A percentile compares a stretch with the other conserved stretches of the same genome.
Evolutionary conservation across 805 yeast species (phyloP).

Genomic region (Schwanniomyces polymorphus): DNA sequence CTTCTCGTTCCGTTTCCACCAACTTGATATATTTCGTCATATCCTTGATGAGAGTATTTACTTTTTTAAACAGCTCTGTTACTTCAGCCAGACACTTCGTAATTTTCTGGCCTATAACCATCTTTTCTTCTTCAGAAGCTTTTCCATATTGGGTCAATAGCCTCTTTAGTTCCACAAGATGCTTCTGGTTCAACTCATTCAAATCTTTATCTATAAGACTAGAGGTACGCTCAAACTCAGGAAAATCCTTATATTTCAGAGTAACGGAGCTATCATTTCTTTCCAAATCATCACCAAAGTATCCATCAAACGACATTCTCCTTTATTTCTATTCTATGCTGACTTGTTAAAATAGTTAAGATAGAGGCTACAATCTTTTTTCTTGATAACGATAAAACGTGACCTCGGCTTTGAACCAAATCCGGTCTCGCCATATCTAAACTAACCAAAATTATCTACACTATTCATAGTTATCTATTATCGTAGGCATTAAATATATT

Average conservation of each 20-base stretch:
- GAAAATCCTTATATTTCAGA: conserved; percentile 34
- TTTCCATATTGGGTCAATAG: conserved; percentile 21
- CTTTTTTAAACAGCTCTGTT: conserved; percentile 27
- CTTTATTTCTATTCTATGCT: not conserved
- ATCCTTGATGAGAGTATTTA: conserved; percentile 27
- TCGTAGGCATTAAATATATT: not conserved
- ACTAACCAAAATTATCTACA: too few species aligned
- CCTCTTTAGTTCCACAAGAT: conserved; percentile 18
- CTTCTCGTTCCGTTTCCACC: conserved; percentile 37
- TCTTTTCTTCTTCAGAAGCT: conserved; percentile 9
- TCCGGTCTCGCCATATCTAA: too few species aligned
- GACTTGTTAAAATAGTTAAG: not conserved
- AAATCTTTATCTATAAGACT: conserved; percentile 31
- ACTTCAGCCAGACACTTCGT: conserved; percentile 18
- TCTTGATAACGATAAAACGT: not conserved
- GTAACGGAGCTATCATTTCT: conserved; percentile 17
- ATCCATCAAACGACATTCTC: conserved; percentile 29
- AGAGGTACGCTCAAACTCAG: conserved; percentile 37
- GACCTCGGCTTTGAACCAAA: not conserved
- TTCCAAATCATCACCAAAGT: conserved; percentile 28
- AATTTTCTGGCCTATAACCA: conserved; percentile 7
- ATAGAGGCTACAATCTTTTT: not conserved
- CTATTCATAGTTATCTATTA: not conserved
- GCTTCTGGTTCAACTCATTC: conserved; percentile 26
- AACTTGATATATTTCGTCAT: conserved; percentile 27